Evolutionary conservation across 768 basidiomycete species (phyloP).

Genomic region (Gloeophyllum trabeum): DNA sequence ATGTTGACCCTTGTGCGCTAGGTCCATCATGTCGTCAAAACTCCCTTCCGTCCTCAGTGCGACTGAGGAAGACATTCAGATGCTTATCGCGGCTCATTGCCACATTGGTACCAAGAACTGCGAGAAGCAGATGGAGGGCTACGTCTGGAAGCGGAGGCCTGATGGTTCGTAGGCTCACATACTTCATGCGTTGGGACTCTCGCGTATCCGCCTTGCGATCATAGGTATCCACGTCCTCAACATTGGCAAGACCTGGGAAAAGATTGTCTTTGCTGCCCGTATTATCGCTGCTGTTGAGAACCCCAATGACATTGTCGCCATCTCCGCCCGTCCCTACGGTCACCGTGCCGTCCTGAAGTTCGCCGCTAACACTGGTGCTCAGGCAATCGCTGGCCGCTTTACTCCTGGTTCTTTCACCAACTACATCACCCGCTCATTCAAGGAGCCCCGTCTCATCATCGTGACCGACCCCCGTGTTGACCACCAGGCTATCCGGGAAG

Average conservation of each 20-base stretch:
- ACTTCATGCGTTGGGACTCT: slow-evolving; percentile 7
- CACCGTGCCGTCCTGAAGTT: slow-evolving; percentile 99
- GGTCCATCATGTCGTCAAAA: slow-evolving; percentile 64
- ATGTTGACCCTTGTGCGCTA: slow-evolving; percentile 22
- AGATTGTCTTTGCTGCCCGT: slow-evolving; percentile 95
- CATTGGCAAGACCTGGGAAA: slow-evolving; percentile 99
- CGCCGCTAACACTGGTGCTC: slow-evolving; percentile 95
- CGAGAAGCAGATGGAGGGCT: slow-evolving; percentile 97
- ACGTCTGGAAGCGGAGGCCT: slow-evolving; percentile 92
- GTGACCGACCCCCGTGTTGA: slow-evolving; percentile 99
- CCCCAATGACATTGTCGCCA: slow-evolving; percentile 96
- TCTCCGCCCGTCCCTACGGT: slow-evolving; percentile 96
- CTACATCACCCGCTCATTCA: slow-evolving; percentile 99
- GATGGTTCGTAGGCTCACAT: slow-evolving; percentile 73
- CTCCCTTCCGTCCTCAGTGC: slow-evolving; percentile 88
- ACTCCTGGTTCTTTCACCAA: slow-evolving; percentile 99
- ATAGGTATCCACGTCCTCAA: slow-evolving; percentile 93
- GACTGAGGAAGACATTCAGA: slow-evolving; percentile 96
- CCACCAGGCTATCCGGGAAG: slow-evolving; percentile 99
- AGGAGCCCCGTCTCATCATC: slow-evolving; percentile 96
- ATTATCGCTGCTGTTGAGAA: slow-evolving; percentile 97
- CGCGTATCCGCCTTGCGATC: slow-evolving; percentile 3
- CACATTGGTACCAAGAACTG: slow-evolving; percentile 99
- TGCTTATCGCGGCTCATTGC: slow-evolving; percentile 89
- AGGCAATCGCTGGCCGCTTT: slow-evolving; percentile 98